A percentile compares a stretch with the other conserved stretches of the same genome.
These are phyloP conservation scores for Boletus rubroflammeus DNA, from an alignment of 768 basidiomycete species.

Conservation along the genomic window DNA sequence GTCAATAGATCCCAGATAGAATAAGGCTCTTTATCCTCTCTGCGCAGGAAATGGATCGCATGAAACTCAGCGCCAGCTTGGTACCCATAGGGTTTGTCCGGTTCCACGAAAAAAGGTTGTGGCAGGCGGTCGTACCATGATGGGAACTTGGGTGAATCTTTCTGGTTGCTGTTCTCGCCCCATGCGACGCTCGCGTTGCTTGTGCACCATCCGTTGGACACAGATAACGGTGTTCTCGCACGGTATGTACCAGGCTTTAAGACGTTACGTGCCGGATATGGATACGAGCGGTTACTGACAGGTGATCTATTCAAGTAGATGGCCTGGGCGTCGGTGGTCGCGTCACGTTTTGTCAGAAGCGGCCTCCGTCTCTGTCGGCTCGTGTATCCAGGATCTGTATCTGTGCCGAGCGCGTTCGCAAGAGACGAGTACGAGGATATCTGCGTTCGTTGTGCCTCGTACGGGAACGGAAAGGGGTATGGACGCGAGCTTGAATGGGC, in stretches of 20 bases:
- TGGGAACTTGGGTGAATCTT: neutral
- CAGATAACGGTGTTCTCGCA: constrained; percentile 2
- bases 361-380: neutral
- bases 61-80: constrained; percentile 21
- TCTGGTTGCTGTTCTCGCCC: constrained; percentile 1
- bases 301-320: constrained; percentile 20
- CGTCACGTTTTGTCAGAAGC: neutral
- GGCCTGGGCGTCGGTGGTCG: constrained; percentile 3
- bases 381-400: constrained; percentile 12
- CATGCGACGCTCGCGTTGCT: neutral
- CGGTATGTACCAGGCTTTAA: constrained; percentile 22
- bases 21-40: constrained; percentile 26
- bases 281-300: constrained; percentile 21
- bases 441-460: constrained; percentile 11
- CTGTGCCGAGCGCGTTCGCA: constrained; percentile 20
- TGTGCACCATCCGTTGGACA: constrained; percentile 6
- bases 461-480: constrained; percentile 24
- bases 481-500: constrained; percentile 2
- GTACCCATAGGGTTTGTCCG: constrained; percentile 3
- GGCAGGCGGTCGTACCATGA: constrained; percentile 19
- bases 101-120: constrained; percentile 15
- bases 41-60: constrained; percentile 32
- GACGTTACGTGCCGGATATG: constrained; percentile 30
- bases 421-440: constrained; percentile 26
- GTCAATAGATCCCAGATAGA: constrained; percentile 21